These are phyloP conservation scores for Pichia occidentalis DNA, from an alignment of 805 yeast genomes.

Conservation along the genomic window DNA sequence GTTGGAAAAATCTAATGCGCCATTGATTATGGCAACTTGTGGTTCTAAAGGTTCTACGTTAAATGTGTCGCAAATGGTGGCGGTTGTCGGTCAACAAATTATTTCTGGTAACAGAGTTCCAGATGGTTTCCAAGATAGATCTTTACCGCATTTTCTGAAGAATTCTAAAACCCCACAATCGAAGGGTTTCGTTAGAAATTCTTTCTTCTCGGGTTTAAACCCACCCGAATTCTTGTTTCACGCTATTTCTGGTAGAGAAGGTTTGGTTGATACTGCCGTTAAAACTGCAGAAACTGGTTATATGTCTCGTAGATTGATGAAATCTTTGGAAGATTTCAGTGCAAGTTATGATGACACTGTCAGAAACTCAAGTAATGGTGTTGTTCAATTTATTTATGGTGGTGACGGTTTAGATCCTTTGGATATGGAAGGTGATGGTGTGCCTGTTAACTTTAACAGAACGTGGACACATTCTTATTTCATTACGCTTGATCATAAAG, in stretches of 20 bases:
- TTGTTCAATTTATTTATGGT: slow-evolving; percentile 96
- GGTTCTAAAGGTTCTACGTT: slow-evolving; percentile 98
- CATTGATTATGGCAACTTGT: slow-evolving; percentile 97
- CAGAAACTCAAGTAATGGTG: slow-evolving; percentile 90
- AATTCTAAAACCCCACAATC: slow-evolving; percentile 96
- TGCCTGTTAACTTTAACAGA: slow-evolving; percentile 86
- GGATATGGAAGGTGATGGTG: slow-evolving; percentile 99
- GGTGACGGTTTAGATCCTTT: slow-evolving; percentile 98
- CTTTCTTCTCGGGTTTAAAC: slow-evolving; percentile 86
- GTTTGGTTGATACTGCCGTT: slow-evolving; percentile 98
- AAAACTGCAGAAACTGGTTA: slow-evolving; percentile 85
- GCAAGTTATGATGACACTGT: slow-evolving; percentile 91
- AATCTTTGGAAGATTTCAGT: slow-evolving; percentile 92
- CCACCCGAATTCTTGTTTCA: slow-evolving; percentile 93
- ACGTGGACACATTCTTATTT: slow-evolving; percentile 92
- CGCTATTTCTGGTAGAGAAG: slow-evolving; percentile 99
- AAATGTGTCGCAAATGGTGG: slow-evolving; percentile 99
- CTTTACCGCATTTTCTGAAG: slow-evolving; percentile 93
- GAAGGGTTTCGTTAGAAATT: slow-evolving; percentile 94
- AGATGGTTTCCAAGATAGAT: slow-evolving; percentile 99
- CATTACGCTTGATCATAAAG: slow-evolving; percentile 55
- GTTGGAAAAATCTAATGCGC: slow-evolving; percentile 85
- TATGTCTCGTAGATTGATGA: slow-evolving; percentile 97
- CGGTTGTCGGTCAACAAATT: slow-evolving; percentile 98
- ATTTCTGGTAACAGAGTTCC: slow-evolving; percentile 99